phyloP scores from a whole-genome alignment of 2,329 filamentous ascomycete species.

The Leptodontidium sp. region DNA sequence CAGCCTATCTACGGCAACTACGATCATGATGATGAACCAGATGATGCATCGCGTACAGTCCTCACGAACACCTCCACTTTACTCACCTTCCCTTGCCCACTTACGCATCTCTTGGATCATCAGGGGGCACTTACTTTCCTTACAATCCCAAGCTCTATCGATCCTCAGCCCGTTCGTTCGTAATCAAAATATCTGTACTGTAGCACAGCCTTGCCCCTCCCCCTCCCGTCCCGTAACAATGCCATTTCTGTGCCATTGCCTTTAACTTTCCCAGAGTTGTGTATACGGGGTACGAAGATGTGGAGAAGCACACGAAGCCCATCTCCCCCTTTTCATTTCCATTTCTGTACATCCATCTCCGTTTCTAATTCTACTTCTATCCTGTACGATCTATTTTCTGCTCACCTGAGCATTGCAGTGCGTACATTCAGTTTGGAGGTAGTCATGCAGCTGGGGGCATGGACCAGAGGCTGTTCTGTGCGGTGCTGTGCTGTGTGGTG shows the following conservation, averaged over 20 bases:
- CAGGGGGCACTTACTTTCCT: neutral
- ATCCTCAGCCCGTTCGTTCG: conserved; percentile 10
- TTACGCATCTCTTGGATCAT: neutral
- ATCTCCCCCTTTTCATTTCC: conserved; percentile 13
- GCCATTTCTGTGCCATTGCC: conserved; percentile 19
- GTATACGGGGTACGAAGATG: conserved; percentile 1
- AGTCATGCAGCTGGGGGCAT: conserved; percentile 34
- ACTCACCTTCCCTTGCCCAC: neutral
- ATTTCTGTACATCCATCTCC: conserved; percentile 20
- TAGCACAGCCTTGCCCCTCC: conserved; percentile 27
- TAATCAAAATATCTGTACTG: conserved; percentile 5
- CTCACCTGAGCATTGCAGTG: conserved; percentile 23
- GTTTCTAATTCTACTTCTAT: conserved; percentile 6
- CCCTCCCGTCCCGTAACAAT: neutral
- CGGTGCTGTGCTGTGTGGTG: conserved; percentile 14
- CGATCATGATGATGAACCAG: neutral
- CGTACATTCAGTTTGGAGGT: conserved; percentile 27
- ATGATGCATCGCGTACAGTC: conserved; percentile 3
- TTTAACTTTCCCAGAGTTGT: neutral
- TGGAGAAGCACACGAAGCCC: conserved; percentile 35
- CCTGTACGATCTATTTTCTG: conserved; percentile 30
- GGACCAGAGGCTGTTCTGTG: conserved; percentile 38
- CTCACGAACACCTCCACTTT: conserved; percentile 17
- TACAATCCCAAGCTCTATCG: neutral
- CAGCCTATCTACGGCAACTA: neutral